These are phyloP conservation scores for Aureobasidium lini DNA, from an alignment of 2,329 filamentous ascomycete species.

Conservation along the genomic window DNA sequence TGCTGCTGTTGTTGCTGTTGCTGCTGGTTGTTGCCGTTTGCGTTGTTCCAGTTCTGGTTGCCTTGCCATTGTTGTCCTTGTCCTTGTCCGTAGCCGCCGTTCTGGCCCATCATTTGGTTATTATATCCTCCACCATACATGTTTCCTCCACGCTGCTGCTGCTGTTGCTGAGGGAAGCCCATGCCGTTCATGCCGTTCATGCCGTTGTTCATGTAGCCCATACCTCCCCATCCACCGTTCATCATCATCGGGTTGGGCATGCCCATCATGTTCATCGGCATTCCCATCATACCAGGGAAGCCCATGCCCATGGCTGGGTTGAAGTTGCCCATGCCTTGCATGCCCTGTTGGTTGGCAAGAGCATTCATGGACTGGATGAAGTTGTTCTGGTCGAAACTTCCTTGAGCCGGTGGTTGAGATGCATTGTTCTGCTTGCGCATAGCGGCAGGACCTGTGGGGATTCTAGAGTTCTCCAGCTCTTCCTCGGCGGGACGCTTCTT, in stretches of 20 bases:
- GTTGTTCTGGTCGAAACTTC: constrained; percentile 28
- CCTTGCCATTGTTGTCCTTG: constrained; percentile 21
- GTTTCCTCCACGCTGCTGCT: constrained; percentile 6
- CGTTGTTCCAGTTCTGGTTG: constrained; percentile 27
- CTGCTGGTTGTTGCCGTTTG: constrained; percentile 21
- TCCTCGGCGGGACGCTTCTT: constrained; percentile 84
- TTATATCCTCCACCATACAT: constrained; percentile 16
- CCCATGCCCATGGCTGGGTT: constrained; percentile 24
- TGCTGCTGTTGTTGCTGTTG: constrained; percentile 8
- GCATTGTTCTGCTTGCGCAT: constrained; percentile 33
- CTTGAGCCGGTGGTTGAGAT: constrained; percentile 19
- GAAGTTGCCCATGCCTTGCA: constrained; percentile 21
- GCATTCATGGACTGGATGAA: constrained; percentile 41
- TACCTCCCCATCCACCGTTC: constrained; percentile 23
- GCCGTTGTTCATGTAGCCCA: constrained; percentile 30
- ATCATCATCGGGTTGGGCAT: constrained; percentile 31
- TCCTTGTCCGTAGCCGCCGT: constrained; percentile 17
- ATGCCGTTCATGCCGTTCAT: constrained; percentile 29
- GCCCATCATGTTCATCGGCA: constrained; percentile 15
- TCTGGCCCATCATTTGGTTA: constrained; percentile 18
- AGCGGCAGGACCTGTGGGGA: constrained; percentile 38
- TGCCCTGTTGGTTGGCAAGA: constrained; percentile 22
- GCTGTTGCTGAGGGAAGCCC: constrained; percentile 19
- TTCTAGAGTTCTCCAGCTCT: constrained; percentile 40
- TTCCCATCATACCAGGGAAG: constrained; percentile 20